Evolutionary conservation across 805 yeast genomes (phyloP).

Genomic region (Saccharomycopsis selenospora): DNA sequence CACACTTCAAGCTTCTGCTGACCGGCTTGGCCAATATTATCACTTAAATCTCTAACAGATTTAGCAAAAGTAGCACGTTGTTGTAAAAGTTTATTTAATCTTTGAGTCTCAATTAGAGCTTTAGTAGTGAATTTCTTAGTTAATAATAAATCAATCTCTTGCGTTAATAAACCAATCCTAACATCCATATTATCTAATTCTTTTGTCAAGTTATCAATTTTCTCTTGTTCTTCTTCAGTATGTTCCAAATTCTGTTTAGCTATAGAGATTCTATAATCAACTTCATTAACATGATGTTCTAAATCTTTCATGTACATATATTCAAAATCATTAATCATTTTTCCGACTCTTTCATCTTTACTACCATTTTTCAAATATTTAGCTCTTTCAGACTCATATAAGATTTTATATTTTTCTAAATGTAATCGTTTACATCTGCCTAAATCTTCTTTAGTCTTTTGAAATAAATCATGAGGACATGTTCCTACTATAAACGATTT

Average conservation of each 20-base stretch:
- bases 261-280: constrained; percentile 54
- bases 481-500: constrained; percentile 75
- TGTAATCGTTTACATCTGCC: constrained; percentile 78
- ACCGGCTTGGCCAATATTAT: constrained; percentile 73
- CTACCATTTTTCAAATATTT: constrained; percentile 34
- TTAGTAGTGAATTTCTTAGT: constrained; percentile 39
- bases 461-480: constrained; percentile 80
- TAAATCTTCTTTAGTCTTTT: constrained; percentile 73
- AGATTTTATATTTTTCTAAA: constrained; percentile 61
- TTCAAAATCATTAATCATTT: constrained; percentile 38
- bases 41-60: constrained; percentile 53
- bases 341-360: constrained; percentile 34
- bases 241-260: constrained; percentile 63
- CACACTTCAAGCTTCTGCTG: constrained; percentile 91
- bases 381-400: constrained; percentile 48
- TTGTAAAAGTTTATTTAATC: constrained; percentile 37
- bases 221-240: constrained; percentile 66
- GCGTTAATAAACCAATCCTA: constrained; percentile 55
- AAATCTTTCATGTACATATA: constrained; percentile 39
- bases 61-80: constrained; percentile 48
- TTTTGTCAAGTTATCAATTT: constrained; percentile 44
- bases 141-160: constrained; percentile 53
- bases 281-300: constrained; percentile 39
- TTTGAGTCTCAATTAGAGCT: constrained; percentile 43
- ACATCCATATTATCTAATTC: constrained; percentile 57